A percentile compares a stretch with the other conserved stretches of the same genome.
Evolutionary conservation across 208 protist species (phyloP).

Genomic region (Leishmania braziliensis): DNA sequence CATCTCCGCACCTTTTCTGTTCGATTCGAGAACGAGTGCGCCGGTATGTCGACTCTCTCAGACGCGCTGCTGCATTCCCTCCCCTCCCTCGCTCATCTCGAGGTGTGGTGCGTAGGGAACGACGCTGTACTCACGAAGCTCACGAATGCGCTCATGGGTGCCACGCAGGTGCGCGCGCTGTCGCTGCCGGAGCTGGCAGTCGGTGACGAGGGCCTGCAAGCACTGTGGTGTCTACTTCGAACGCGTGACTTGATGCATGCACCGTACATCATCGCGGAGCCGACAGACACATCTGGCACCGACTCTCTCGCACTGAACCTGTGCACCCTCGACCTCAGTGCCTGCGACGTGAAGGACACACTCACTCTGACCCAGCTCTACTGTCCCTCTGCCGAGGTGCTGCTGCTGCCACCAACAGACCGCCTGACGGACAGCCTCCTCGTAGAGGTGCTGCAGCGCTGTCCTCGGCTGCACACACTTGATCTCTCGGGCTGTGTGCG

Average conservation of each 20-base stretch:
- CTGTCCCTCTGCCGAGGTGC: constrained; percentile 9
- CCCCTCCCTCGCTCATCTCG: constrained; percentile 3
- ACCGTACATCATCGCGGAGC: neutral
- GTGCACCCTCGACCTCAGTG: constrained; percentile 13
- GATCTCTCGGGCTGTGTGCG: constrained; percentile 14
- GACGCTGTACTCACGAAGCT: constrained; percentile 7
- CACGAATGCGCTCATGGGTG: constrained; percentile 1
- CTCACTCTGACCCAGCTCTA: constrained; percentile 7
- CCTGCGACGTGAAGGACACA: constrained; percentile 1
- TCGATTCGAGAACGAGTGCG: constrained; percentile 8
- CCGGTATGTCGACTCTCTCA: neutral
- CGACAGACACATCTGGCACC: neutral
- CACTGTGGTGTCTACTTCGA: constrained; percentile 2
- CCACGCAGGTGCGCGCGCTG: constrained; percentile 10
- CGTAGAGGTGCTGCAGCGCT: constrained; percentile 9
- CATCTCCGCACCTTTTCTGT: constrained; percentile 11
- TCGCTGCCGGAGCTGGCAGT: constrained; percentile 10
- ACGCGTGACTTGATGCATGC: neutral
- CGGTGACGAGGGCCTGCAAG: constrained; percentile 7
- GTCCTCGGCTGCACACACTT: constrained; percentile 12
- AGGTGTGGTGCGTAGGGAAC: constrained; percentile 3
- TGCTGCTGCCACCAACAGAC: constrained; percentile 12
- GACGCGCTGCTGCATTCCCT: constrained; percentile 10
- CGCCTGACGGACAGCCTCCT: constrained; percentile 13
- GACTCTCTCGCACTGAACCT: constrained; percentile 3